Percentiles rank a stretch among this genome's conserved stretches.
phyloP scores from a whole-genome alignment of 805 yeast genomes.

The Saturnispora dispora region DNA sequence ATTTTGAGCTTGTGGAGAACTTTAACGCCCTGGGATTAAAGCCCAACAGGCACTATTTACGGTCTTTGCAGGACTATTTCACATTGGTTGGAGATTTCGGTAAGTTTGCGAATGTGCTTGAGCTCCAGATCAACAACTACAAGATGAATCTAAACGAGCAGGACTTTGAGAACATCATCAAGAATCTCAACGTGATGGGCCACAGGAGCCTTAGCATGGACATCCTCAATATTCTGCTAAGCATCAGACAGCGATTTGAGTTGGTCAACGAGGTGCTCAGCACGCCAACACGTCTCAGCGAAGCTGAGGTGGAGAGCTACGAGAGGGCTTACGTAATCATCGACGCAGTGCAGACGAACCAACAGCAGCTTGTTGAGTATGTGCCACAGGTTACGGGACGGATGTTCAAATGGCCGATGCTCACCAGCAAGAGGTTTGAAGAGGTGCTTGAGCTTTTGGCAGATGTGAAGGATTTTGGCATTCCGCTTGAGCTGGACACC shows the following conservation, averaged over 20 bases:
- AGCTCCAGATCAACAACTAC: conserved; percentile 14
- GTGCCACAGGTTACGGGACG: neutral
- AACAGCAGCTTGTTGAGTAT: neutral
- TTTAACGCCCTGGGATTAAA: conserved; percentile 10
- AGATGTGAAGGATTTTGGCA: neutral
- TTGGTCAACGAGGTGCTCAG: neutral
- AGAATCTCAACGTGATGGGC: neutral
- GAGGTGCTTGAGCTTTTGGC: neutral
- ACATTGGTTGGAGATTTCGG: conserved; percentile 10
- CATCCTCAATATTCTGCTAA: neutral
- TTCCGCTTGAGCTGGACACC: neutral
- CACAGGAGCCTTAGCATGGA: neutral
- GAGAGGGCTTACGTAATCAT: neutral
- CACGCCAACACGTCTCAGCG: neutral
- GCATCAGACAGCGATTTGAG: conserved; percentile 2
- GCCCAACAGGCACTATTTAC: conserved; percentile 17
- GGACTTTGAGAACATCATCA: conserved; percentile 3
- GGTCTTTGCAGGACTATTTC: conserved; percentile 9
- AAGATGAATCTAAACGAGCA: conserved; percentile 14
- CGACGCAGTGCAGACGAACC: neutral
- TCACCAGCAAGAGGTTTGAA: neutral
- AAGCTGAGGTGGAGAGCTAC: neutral
- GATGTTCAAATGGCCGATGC: conserved; percentile 4
- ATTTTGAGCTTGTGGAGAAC: conserved; percentile 14
- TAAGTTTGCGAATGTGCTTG: conserved; percentile 16